A percentile compares a stretch with the other conserved stretches of the same genome.
These are phyloP conservation scores for Discostella stelligera DNA, from an alignment of 352 stramenopile species.

Conservation along the genomic window DNA sequence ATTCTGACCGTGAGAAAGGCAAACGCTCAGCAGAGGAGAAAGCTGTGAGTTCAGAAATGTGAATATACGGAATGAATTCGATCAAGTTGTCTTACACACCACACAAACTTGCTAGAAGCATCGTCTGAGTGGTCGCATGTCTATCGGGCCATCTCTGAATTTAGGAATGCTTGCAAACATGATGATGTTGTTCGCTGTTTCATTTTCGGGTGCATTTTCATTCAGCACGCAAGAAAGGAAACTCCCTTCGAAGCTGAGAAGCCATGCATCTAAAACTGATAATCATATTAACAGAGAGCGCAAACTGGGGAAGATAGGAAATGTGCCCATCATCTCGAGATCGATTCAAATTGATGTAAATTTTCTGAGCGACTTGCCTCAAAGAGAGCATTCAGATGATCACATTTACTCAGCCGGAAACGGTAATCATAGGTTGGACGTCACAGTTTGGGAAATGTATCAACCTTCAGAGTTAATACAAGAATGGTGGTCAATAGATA, in stretches of 20 bases:
- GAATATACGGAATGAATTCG: neutral
- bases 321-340: constrained; percentile 56
- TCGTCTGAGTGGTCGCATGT: constrained; percentile 1
- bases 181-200: constrained; percentile 8
- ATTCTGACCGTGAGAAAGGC: constrained; percentile 54
- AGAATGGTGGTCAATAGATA: constrained; percentile 62
- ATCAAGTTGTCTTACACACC: constrained; percentile 7
- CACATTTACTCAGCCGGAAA: constrained; percentile 1
- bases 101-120: neutral
- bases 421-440: constrained; percentile 18
- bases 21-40: constrained; percentile 16
- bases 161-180: neutral
- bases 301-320: constrained; percentile 30
- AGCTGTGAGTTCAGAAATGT: constrained; percentile 6
- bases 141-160: neutral
- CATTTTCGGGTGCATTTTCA: constrained; percentile 3
- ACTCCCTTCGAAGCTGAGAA: neutral
- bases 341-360: constrained; percentile 46
- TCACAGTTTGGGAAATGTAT: constrained; percentile 78
- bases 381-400: constrained; percentile 16
- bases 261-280: neutral
- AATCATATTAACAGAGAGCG: neutral
- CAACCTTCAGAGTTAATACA: constrained; percentile 67
- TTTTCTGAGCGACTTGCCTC: neutral
- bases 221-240: neutral